phyloP scores from a whole-genome alignment of 1,139 yeast species.

The Magnusiomyces sp. region DNA sequence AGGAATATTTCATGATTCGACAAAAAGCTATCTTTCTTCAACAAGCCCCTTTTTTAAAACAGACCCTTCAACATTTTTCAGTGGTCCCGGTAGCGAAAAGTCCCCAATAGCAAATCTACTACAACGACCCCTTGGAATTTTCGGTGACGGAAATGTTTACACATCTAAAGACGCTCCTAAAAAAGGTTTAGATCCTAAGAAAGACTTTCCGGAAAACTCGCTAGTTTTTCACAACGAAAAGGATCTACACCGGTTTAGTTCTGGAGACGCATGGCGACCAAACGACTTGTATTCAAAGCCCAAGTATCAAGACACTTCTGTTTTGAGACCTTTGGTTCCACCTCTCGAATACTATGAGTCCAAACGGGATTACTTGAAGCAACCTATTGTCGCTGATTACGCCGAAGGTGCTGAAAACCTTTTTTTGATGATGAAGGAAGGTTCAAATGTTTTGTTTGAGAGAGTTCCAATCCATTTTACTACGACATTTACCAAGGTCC shows the following conservation, averaged over 20 bases:
- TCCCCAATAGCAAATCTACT: too few species aligned
- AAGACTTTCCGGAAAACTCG: too few species aligned
- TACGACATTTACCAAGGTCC: constrained; percentile 31
- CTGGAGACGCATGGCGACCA: constrained; percentile 14
- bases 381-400: constrained; percentile 24
- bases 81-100: too few species aligned
- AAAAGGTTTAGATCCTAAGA: too few species aligned
- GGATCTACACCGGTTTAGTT: constrained; percentile 1
- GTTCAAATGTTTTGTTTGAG: constrained; percentile 31
- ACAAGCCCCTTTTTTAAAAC: too few species aligned
- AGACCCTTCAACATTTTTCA: too few species aligned
- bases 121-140: too few species aligned
- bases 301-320: not conserved
- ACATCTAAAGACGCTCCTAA: too few species aligned
- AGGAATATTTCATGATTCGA: too few species aligned
- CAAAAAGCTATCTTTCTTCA: too few species aligned
- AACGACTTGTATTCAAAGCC: constrained; percentile 6
- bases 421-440: constrained; percentile 33
- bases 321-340: not conserved
- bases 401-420: constrained; percentile 22
- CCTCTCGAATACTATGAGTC: constrained; percentile 3
- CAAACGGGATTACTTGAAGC: constrained; percentile 18
- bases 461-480: constrained; percentile 32
- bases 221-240: not conserved
- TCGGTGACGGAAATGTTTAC: too few species aligned